Base-by-base conservation (phyloP, 1,139 yeast species). In the Diutina scorzettiae region DNA sequence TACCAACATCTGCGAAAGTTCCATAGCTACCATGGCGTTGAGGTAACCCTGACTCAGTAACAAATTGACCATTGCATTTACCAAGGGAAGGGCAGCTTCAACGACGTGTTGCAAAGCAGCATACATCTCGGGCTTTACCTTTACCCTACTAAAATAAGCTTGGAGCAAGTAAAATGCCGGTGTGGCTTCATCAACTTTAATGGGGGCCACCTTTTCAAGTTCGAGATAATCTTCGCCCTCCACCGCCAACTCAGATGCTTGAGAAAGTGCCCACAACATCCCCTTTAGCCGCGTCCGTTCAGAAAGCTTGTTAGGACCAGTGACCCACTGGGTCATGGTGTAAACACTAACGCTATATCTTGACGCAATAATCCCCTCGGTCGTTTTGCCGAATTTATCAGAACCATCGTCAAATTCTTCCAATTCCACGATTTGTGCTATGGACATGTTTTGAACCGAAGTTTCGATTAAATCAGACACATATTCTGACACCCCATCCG, bases 11-110 rank as follows among this genome's bases (percentile, higher is more conserved):
- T 91, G 98, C 1, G 84, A 74, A 44, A 89, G 57, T 55, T 91
- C 97, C 83, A 91, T 85, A 0, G 87, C 93, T 43, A 73, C 71
- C 49, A 86, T 68, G 0, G 95, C 87, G 56, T 78, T 83, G 53
- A 89, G 60, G 48, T 70, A 67, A 0, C 97, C 96, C 46, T 85
- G 89, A 48, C 89, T 76, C 0, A 95, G 78, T 37, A 87, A 62
- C 1, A 81, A 64, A 56, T 91, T 96, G 24, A 85, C 79, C 45
- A 78, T 64, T 0, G 91, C 86, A 49, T 77, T 69, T 8, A 85
- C 60, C 27, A 87, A 55, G 3, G 64, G 66, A 40, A 81, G 48
- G 0, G 75, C 59, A 41, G 61, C 70, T 24, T 63, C 61, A 16
- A 87, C 55, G 2, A 87, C 69, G 2, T 55, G 29, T 30, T 63